A percentile compares a stretch with the other conserved stretches of the same genome.
Evolutionary conservation across 805 yeast species (phyloP).

Genomic region (Tetrapisispora iriomotensis): DNA sequence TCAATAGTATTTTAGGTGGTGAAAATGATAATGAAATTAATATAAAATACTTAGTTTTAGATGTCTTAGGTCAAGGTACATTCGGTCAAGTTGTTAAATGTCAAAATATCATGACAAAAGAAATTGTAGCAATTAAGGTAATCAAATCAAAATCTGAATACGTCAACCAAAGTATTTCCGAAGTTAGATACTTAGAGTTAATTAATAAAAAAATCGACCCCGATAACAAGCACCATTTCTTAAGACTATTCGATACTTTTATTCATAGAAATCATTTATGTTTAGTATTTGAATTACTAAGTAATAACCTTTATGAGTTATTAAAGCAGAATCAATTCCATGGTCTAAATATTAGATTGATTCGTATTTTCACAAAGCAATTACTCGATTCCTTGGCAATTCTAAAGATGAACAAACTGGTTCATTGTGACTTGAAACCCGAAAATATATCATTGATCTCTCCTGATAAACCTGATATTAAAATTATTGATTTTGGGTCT

Average conservation of each 20-base stretch:
- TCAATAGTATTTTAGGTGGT: conserved; percentile 83
- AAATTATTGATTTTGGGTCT: conserved; percentile 91
- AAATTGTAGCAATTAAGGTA: conserved; percentile 88
- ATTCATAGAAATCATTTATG: conserved; percentile 89
- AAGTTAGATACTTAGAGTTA: conserved; percentile 75
- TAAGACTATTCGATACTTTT: conserved; percentile 76
- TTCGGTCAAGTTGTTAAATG: conserved; percentile 98
- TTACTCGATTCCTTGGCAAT: conserved; percentile 71
- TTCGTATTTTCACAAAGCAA: conserved; percentile 70
- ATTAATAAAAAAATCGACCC: conserved; percentile 64
- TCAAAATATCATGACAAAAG: conserved; percentile 59
- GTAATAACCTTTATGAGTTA: conserved; percentile 81
- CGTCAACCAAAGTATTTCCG: conserved; percentile 83
- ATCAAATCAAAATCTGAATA: conserved; percentile 88
- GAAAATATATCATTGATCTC: conserved; percentile 79
- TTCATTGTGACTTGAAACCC: conserved; percentile 95
- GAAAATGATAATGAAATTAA: conserved; percentile 14
- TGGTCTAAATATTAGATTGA: conserved; percentile 73
- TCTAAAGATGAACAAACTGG: conserved; percentile 71
- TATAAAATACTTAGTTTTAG: conserved; percentile 78
- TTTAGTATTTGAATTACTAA: conserved; percentile 80
- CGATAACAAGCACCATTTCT: conserved; percentile 61
- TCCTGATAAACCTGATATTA: conserved; percentile 66
- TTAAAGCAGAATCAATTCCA: conserved; percentile 89
- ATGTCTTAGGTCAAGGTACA: conserved; percentile 90